Conservation (phyloP, 768 basidiomycete genomes). For the Galerina sulciceps region DNA sequence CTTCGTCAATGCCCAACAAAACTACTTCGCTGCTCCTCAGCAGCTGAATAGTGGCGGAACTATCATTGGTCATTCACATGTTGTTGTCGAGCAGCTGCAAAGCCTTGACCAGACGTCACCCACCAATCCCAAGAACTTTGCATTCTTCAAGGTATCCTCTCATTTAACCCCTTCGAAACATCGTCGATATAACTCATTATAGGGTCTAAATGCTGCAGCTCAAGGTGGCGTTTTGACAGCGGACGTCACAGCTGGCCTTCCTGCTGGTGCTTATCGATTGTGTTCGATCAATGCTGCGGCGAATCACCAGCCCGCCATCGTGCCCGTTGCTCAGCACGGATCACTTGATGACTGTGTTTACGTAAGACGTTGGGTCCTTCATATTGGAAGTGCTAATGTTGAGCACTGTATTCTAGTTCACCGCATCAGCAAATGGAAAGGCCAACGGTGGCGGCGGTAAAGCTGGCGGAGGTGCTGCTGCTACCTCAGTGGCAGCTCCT, state of each 20-base stretch:
- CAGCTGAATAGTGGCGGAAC: slow-evolving; percentile 53
- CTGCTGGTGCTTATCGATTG: slow-evolving; percentile 62
- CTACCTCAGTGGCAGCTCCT: slow-evolving; percentile 8
- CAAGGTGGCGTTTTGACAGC: slow-evolving; percentile 53
- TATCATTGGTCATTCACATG: slow-evolving; percentile 62
- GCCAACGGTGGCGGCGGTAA: slow-evolving; percentile 15
- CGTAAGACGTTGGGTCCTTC: slow-evolving; percentile 40
- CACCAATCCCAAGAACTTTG: slow-evolving; percentile 53
- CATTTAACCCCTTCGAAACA: too few species aligned
- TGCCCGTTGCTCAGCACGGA: slow-evolving; percentile 65
- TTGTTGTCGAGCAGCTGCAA: slow-evolving; percentile 58
- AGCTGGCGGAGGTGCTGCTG: slow-evolving; percentile 10
- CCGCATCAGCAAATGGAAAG: slow-evolving; percentile 16
- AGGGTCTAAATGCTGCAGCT: slow-evolving; percentile 47
- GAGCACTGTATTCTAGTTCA: slow-evolving; percentile 12
- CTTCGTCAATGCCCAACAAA: slow-evolving; percentile 58
- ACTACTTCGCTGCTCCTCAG: slow-evolving; percentile 62
- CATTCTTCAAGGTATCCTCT: slow-evolving; percentile 52
- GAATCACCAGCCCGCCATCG: slow-evolving; percentile 65
- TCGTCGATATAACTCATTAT: too few species aligned
- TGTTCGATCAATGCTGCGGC: slow-evolving; percentile 60
- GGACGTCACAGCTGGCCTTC: slow-evolving; percentile 56
- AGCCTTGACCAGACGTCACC: slow-evolving; percentile 48
- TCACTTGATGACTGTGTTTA: slow-evolving; percentile 61
- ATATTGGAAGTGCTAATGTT: neutral